Conservation (phyloP, 352 stramenopile genomes). For the Phytophthora sp. region DNA sequence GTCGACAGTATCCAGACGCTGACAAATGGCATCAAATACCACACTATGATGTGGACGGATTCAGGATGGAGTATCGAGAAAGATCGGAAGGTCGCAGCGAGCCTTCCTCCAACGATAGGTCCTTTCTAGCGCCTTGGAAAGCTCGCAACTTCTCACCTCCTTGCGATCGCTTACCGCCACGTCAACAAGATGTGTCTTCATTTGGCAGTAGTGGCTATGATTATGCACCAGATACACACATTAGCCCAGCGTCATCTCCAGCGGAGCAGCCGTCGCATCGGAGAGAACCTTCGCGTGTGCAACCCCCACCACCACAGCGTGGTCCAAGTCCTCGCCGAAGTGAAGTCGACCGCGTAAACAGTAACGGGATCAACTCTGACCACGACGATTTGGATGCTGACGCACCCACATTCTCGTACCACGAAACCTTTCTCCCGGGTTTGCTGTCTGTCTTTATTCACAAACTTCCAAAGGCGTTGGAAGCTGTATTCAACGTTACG, state of each 20-base stretch:
- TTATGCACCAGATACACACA: slow-evolving; percentile 26
- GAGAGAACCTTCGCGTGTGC: slow-evolving; percentile 19
- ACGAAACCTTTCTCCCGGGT: slow-evolving; percentile 54
- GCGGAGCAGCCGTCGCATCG: slow-evolving; percentile 17
- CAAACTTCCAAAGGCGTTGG: slow-evolving; percentile 55
- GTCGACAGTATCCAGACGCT: slow-evolving; percentile 18
- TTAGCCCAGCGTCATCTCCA: slow-evolving; percentile 30
- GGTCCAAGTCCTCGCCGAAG: slow-evolving; percentile 19
- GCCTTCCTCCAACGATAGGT: slow-evolving; percentile 5
- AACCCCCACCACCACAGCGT: slow-evolving; percentile 6
- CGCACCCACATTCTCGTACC: slow-evolving; percentile 51
- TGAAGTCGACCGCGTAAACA: slow-evolving; percentile 9
- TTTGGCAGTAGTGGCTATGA: slow-evolving; percentile 24
- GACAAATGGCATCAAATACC: slow-evolving; percentile 13
- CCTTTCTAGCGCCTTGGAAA: slow-evolving; percentile 17
- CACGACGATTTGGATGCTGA: slow-evolving; percentile 32
- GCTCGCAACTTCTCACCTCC: slow-evolving; percentile 17
- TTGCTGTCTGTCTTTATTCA: slow-evolving; percentile 61
- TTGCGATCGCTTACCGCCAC: slow-evolving; percentile 23
- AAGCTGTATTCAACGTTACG: slow-evolving; percentile 64
- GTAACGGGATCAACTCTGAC: slow-evolving; percentile 1
- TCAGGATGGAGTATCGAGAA: slow-evolving; percentile 23
- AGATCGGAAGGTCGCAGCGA: slow-evolving; percentile 7
- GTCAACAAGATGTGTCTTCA: slow-evolving; percentile 14
- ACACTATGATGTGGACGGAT: slow-evolving; percentile 8